phyloP scores from a whole-genome alignment of 2,329 filamentous ascomycete species.

The Sclerotiophoma versabilis region DNA sequence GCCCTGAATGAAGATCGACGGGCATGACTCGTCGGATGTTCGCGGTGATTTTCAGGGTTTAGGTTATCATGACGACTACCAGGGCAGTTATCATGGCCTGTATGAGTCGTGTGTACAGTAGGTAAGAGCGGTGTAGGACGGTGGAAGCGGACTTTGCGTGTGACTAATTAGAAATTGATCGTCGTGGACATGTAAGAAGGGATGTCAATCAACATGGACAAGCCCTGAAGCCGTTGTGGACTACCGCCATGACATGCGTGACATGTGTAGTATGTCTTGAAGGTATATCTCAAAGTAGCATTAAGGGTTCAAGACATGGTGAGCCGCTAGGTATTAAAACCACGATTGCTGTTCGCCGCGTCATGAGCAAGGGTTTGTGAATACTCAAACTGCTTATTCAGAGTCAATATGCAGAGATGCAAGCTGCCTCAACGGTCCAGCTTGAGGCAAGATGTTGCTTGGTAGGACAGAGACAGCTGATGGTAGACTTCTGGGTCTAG shows the following conservation, averaged over 20 bases:
- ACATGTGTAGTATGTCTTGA: background rate
- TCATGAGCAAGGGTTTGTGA: background rate
- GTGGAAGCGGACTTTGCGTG: background rate
- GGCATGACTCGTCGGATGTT: background rate
- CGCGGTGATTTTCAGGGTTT: conserved; percentile 2
- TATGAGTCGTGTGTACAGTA: background rate
- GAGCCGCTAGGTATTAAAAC: background rate
- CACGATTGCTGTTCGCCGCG: background rate
- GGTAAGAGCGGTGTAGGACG: background rate
- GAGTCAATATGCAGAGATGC: background rate
- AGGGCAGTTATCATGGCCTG: background rate
- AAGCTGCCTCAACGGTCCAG: no score
- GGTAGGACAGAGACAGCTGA: background rate
- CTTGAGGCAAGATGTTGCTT: background rate
- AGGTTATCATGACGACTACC: background rate
- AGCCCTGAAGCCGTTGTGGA: background rate
- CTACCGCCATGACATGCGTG: background rate
- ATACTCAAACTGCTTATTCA: background rate
- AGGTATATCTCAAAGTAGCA: background rate
- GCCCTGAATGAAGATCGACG: background rate
- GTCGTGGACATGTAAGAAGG: no score
- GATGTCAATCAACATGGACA: no score
- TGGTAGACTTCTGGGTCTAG: background rate
- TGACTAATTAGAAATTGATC: no score
- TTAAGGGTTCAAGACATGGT: background rate